Percentiles rank a stretch among this genome's conserved stretches.
Conservation (phyloP, 495 filamentous ascomycete genomes). For the Podospora conica region DNA sequence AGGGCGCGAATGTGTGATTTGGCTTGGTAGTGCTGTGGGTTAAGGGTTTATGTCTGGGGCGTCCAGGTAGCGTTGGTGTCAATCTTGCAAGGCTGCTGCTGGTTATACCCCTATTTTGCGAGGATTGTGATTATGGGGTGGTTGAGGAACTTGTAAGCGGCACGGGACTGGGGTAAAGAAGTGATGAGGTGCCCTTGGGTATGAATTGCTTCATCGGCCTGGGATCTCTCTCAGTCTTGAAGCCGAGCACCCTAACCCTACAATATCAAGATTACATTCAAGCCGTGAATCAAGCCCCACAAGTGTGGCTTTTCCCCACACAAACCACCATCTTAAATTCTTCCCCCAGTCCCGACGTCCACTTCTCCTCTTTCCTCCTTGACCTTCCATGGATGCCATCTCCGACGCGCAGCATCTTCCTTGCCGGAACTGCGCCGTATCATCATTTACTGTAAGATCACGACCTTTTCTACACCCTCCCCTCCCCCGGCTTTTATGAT, state of each 20-base stretch:
- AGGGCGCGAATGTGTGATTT: slow-evolving; percentile 1
- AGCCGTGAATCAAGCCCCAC: not conserved
- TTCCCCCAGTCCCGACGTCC: too few relatives aligned
- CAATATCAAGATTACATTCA: not conserved
- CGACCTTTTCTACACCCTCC: not conserved
- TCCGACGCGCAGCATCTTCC: not conserved
- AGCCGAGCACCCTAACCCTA: not conserved
- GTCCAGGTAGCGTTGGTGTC: not conserved
- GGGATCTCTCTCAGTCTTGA: not conserved
- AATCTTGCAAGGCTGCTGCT: not conserved
- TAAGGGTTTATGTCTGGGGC: not conserved
- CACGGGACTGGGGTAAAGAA: not conserved
- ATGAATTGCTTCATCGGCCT: not conserved
- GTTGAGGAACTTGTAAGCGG: not conserved
- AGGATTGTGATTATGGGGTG: not conserved
- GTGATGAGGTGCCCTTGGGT: not conserved
- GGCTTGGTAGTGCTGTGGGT: not conserved
- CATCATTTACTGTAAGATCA: not conserved
- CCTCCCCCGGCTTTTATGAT: slow-evolving; percentile 19
- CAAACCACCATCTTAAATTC: not conserved
- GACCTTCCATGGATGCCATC: not conserved
- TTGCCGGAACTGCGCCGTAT: not conserved
- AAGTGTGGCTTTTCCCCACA: not conserved
- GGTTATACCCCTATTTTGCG: not conserved
- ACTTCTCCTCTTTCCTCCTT: not conserved